These are phyloP conservation scores for Paramecium pentaurelia DNA, from an alignment of 73 alveolate genomes.

Conservation along the genomic window DNA sequence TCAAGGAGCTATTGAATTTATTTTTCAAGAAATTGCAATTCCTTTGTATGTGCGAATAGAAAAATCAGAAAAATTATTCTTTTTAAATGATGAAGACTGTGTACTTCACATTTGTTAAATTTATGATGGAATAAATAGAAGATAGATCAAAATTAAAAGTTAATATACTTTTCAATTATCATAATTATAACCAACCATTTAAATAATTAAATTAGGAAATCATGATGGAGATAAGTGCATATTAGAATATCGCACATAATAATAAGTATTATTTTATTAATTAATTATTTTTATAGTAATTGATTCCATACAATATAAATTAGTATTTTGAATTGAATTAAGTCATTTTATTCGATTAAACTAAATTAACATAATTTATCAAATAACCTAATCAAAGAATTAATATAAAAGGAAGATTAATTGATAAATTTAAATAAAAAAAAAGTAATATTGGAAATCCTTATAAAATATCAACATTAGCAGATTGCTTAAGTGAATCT, in stretches of 20 bases:
- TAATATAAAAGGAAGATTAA: background rate
- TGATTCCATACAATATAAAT: background rate
- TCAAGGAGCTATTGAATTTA: background rate
- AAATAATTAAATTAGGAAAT: background rate
- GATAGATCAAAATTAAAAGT: background rate
- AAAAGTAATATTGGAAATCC: background rate
- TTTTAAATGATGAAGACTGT: background rate
- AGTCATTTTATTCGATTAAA: background rate
- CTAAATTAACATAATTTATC: too few relatives aligned
- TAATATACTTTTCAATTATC: background rate
- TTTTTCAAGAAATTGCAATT: too few relatives aligned
- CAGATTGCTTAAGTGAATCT: background rate
- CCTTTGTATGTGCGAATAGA: background rate
- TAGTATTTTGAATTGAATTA: too few relatives aligned
- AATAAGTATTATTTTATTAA: background rate
- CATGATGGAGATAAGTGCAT: background rate
- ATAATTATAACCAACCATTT: background rate
- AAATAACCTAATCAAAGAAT: background rate
- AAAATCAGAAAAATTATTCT: background rate
- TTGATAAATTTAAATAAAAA: too few relatives aligned
- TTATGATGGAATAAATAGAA: background rate
- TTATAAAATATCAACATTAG: background rate
- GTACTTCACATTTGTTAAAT: background rate
- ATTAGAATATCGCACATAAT: background rate
- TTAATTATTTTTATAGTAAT: background rate